Evolutionary conservation across 2,329 filamentous ascomycete genomes (phyloP), one percentile per base, ranked within the genome.

Genomic region (Trichoderma hamatum): DNA sequence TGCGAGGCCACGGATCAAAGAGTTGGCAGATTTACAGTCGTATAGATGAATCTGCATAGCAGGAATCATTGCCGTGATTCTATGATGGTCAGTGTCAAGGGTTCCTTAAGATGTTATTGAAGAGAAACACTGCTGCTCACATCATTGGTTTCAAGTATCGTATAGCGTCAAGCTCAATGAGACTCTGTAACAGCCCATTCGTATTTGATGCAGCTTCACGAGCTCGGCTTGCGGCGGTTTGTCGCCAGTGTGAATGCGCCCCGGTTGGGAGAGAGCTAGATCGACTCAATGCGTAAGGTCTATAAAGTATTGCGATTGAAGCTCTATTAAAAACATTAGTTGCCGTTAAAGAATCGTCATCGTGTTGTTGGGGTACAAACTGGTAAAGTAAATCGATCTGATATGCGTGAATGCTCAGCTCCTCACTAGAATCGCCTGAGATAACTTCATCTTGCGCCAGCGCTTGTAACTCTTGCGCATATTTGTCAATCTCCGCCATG

Each of bases 31-130:
- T 32, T 65, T 65, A 46, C 36, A 65, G 26, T 65, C 62, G n/a
- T 56, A 46, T 13, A 65, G 51, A 36, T 65, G 62, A 24, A 65
- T 65, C 49, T 65, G 62, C 62, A 65, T 56, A 10, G 51, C 51
- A 3, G 63, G 52, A n/a, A 58, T 58, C 52, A 66, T 58, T 3
- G 52, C 52, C 3, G 63, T 58, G 19, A 58, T 65, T 39, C 62
- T 65, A 24, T n/a, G 5, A 24, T 43, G 16, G 39, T 43, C 39
- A 43, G 16, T 43, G 39, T 43, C 39, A 43, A 43, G 16, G 3
- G 16, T 43, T 3, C 16, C 19, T n/a, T 19, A 2, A n/a, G 3
- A 19, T 43, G 19, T 6, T 14, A 16, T 9, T 2, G n/a, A n/a
- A 21, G 21, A 28, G n/a, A 11, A 19, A 43, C 11, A 19, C 4